phyloP scores from a whole-genome alignment of 225 moss, liverwort and hornwort species.

The Polytrichum formosum region DNA sequence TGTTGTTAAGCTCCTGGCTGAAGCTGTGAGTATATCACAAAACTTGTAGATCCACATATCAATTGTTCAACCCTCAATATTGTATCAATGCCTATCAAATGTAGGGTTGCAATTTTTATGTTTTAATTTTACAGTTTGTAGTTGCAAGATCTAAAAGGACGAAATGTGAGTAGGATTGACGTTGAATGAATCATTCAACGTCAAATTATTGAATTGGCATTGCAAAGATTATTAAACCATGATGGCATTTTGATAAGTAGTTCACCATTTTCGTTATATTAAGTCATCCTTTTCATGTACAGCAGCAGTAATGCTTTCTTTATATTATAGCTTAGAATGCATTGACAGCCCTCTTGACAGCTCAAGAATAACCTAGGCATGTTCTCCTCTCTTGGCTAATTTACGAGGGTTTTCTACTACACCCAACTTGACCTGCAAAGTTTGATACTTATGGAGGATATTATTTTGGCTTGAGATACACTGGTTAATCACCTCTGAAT shows the following conservation, averaged over 20 bases:
- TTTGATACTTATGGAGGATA: not conserved
- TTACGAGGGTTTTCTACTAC: not conserved
- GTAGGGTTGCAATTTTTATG: no score
- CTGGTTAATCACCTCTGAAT: not conserved
- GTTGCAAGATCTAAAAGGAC: no score
- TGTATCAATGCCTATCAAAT: no score
- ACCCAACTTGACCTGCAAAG: not conserved
- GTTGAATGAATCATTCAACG: no score
- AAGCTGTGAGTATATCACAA: conserved; percentile 59
- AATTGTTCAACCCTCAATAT: no score
- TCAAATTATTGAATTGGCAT: no score
- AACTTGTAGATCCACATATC: not conserved
- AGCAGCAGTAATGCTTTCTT: no score
- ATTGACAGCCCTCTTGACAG: not conserved
- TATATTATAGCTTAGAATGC: not conserved
- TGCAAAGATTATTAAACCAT: no score
- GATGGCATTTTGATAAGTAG: not conserved
- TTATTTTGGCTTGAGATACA: not conserved
- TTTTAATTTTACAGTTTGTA: no score
- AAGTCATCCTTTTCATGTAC: not conserved
- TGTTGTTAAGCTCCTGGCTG: conserved; percentile 83
- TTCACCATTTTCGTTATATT: not conserved
- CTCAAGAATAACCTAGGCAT: not conserved
- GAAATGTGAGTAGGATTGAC: no score
- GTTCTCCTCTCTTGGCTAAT: not conserved